A percentile compares a stretch with the other conserved stretches of the same genome.
Conservation (phyloP, 345 rosid genomes). For the Populus tremula region DNA sequence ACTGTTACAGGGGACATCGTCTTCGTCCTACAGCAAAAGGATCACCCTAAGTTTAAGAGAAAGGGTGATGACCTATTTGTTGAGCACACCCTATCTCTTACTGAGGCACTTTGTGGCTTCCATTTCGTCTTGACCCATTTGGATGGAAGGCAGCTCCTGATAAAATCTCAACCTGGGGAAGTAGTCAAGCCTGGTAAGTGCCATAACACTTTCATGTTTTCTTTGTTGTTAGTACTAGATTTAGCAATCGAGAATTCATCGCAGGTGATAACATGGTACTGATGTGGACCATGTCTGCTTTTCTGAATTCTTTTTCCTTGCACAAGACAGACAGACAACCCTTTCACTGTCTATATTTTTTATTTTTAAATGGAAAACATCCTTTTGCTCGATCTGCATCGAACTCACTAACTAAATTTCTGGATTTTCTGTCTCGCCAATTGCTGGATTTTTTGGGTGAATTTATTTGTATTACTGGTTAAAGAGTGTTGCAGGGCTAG, state of each 20-base stretch:
- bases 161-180: slow-evolving; percentile 70
- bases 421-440: neutral
- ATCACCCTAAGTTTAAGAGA: slow-evolving; percentile 66
- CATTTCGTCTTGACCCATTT: slow-evolving; percentile 63
- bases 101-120: slow-evolving; percentile 76
- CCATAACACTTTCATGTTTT: neutral
- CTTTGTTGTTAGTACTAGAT: neutral
- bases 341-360: too few relatives aligned
- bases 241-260: neutral
- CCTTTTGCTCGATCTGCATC: neutral
- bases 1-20: slow-evolving; percentile 44
- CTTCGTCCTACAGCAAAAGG: slow-evolving; percentile 63
- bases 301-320: neutral
- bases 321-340: neutral
- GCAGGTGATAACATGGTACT: too few relatives aligned
- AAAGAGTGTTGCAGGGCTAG: neutral
- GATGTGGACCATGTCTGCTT: neutral
- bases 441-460: neutral
- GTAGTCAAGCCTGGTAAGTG: slow-evolving; percentile 63
- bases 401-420: neutral
- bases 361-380: neutral
- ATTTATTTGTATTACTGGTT: neutral
- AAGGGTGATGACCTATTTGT: slow-evolving; percentile 75
- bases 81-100: slow-evolving; percentile 64
- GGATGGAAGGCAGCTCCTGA: slow-evolving; percentile 75